phyloP scores from a whole-genome alignment of 306 rosid genomes.

The Parietaria judaica region DNA sequence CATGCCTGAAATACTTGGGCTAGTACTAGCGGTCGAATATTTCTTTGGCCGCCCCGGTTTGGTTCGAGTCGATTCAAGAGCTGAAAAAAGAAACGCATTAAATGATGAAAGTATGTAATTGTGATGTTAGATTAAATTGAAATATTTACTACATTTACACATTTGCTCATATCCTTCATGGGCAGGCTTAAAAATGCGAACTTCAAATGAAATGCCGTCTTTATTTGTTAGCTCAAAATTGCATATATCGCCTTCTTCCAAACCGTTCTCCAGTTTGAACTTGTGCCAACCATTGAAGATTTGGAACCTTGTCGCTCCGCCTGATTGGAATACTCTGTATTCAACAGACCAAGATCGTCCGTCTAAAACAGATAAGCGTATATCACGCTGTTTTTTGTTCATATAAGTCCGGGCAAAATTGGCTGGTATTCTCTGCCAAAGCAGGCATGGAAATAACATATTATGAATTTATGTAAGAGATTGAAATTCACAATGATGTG shows the following conservation, averaged over 20 bases:
- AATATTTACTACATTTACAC: neutral
- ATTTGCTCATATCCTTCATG: neutral
- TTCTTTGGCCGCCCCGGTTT: neutral
- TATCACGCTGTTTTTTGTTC: neutral
- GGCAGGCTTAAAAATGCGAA: neutral
- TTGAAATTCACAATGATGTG: too few relatives aligned
- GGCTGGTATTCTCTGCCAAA: neutral
- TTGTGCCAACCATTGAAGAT: slow-evolving; percentile 4
- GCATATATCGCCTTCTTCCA: slow-evolving; percentile 16
- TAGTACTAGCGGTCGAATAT: neutral
- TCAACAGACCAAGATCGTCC: neutral
- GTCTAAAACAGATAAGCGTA: neutral
- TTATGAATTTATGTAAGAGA: too few relatives aligned
- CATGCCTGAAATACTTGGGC: neutral
- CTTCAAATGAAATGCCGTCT: neutral
- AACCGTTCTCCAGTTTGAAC: slow-evolving; percentile 13
- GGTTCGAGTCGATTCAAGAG: neutral
- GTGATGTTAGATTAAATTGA: neutral
- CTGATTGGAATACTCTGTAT: neutral
- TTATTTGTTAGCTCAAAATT: slow-evolving; percentile 2
- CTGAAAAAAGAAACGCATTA: neutral
- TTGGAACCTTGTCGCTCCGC: too few relatives aligned
- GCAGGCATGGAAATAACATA: too few relatives aligned
- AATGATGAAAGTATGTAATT: neutral
- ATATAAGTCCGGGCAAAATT: neutral